Conservation (phyloP, 2,329 filamentous ascomycete genomes). For the Decorospora gaudefroyi region DNA sequence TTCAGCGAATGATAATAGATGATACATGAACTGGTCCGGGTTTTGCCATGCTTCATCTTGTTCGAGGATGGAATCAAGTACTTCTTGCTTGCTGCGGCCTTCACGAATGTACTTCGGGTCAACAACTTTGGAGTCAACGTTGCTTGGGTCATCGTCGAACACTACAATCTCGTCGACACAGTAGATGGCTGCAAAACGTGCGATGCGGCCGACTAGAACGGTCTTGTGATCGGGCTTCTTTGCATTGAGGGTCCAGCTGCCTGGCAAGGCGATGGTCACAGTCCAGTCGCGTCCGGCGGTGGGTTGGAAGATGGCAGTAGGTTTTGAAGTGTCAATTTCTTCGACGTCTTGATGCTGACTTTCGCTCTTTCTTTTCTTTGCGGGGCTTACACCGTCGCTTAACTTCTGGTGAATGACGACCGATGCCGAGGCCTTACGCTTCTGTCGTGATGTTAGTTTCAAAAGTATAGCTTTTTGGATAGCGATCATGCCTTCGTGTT, state of each 20-base stretch:
- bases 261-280: conserved; percentile 75
- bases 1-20: conserved; percentile 80
- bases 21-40: conserved; percentile 77
- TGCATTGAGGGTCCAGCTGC: conserved; percentile 68
- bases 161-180: conserved; percentile 82
- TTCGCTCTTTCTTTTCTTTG: conserved; percentile 25
- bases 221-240: conserved; percentile 76
- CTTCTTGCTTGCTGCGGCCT: conserved; percentile 50
- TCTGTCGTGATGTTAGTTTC: conserved; percentile 16
- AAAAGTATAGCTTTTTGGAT: rapidly evolving
- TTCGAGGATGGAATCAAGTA: conserved; percentile 42
- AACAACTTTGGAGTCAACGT: conserved; percentile 29
- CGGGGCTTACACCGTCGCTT: conserved; percentile 9
- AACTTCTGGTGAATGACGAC: conserved; percentile 25
- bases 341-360: conserved; percentile 12
- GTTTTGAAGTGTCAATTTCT: conserved; percentile 63
- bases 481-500: conserved; percentile 16
- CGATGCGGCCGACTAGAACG: conserved; percentile 72
- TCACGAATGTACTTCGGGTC: conserved; percentile 27
- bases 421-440: conserved; percentile 29
- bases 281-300: conserved; percentile 70
- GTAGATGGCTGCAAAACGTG: conserved; percentile 80
- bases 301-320: conserved; percentile 70
- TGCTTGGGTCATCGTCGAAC: conserved; percentile 70
- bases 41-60: conserved; percentile 64